Percentiles rank a stretch among this genome's conserved stretches.
Conservation (phyloP, 306 rosid species). For the Cicer pinnatifidum region DNA sequence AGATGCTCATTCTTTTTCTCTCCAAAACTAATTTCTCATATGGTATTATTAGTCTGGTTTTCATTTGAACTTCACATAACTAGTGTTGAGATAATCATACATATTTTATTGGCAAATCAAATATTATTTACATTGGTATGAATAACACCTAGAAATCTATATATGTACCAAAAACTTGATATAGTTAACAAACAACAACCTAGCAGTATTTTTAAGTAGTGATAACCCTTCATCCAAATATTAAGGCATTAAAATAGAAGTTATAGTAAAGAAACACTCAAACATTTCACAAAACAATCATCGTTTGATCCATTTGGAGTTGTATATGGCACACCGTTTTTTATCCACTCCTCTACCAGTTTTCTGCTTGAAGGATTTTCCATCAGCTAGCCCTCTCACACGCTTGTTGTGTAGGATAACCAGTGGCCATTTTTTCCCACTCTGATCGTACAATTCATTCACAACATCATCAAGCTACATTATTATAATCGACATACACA, state of each 20-base stretch:
- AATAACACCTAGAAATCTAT: background rate
- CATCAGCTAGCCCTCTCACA: constrained; percentile 59
- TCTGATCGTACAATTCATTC: constrained; percentile 63
- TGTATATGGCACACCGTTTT: constrained; percentile 68
- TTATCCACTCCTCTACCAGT: constrained; percentile 74
- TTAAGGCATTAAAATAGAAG: background rate
- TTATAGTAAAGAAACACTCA: constrained; percentile 20
- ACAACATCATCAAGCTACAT: constrained; percentile 84
- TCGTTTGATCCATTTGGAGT: constrained; percentile 93
- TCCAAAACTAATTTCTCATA: background rate
- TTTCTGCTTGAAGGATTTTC: constrained; percentile 70
- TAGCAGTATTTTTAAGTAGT: background rate
- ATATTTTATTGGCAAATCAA: background rate
- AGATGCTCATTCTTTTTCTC: background rate
- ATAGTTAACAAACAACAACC: background rate
- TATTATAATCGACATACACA: constrained; percentile 46
- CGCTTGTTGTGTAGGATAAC: constrained; percentile 84
- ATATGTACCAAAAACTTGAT: background rate
- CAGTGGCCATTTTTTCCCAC: constrained; percentile 78
- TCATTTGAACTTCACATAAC: background rate
- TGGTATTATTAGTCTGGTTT: background rate
- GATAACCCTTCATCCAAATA: background rate
- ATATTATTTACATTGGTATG: background rate
- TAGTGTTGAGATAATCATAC: background rate
- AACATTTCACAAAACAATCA: constrained; percentile 60